These are phyloP conservation scores for Aphanomyces invadans DNA, from an alignment of 352 stramenopile species.

Conservation along the genomic window DNA sequence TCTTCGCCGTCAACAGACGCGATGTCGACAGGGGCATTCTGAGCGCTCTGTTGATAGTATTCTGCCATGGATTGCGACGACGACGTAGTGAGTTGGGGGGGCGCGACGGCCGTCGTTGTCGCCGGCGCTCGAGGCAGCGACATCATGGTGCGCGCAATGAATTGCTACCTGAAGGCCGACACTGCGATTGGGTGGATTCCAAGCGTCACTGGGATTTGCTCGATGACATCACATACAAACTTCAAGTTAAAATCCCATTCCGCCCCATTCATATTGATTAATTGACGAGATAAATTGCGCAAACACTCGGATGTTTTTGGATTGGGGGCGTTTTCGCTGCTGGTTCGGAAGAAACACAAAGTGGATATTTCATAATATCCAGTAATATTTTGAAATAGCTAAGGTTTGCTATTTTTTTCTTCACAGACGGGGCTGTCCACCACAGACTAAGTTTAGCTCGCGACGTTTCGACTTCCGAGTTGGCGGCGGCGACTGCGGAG, in stretches of 20 bases:
- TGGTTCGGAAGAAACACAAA: too few species aligned
- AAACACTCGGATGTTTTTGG: too few species aligned
- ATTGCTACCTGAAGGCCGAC: background rate
- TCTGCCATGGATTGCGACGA: background rate
- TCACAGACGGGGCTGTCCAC: too few species aligned
- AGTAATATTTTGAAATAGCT: background rate
- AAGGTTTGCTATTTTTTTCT: too few species aligned
- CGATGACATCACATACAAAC: background rate
- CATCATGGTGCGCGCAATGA: slow-evolving; percentile 1
- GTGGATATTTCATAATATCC: too few species aligned
- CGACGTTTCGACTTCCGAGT: background rate
- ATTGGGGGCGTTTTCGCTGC: too few species aligned
- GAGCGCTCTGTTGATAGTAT: slow-evolving; percentile 4
- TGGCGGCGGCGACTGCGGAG: background rate
- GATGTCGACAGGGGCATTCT: slow-evolving; percentile 4
- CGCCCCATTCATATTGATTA: too few species aligned
- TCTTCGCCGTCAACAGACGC: too few species aligned
- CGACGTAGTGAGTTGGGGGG: background rate
- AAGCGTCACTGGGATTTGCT: background rate
- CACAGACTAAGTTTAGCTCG: background rate
- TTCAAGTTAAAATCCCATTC: too few species aligned
- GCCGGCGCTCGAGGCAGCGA: background rate
- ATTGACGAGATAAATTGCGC: too few species aligned
- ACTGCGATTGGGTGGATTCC: slow-evolving; percentile 9
- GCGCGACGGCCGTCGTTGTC: background rate